Conservation (phyloP, 441 rosid species). For the Flueggea neowawraea region DNA sequence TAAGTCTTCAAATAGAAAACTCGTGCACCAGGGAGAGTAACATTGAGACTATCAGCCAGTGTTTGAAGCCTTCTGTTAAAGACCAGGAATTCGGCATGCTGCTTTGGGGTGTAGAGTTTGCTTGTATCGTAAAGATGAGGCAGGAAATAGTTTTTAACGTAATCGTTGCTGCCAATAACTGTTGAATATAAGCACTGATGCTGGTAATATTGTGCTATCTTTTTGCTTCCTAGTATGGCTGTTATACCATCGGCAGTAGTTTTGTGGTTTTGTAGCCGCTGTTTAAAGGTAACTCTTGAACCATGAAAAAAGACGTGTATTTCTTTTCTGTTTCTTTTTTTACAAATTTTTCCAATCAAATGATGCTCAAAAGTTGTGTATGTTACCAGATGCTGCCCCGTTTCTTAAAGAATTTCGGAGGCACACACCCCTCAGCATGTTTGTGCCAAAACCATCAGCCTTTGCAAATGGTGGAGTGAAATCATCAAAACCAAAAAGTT, state of each 20-base stretch:
- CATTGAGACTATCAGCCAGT: no score
- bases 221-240: not conserved
- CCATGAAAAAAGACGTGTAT: no score
- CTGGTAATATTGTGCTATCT: conserved; percentile 1
- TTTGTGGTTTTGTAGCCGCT: conserved; percentile 15
- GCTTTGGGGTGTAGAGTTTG: not conserved
- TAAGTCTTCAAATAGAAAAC: no score
- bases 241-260: not conserved
- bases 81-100: no score
- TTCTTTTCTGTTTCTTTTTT: no score
- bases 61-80: no score
- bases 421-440: conserved; percentile 23
- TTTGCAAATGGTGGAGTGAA: conserved; percentile 17
- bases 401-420: conserved; percentile 29
- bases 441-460: not conserved
- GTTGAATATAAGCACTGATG: conserved; percentile 10
- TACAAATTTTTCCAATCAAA: no score
- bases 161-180: conserved; percentile 18
- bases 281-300: conserved; percentile 4
- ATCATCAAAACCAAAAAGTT: conserved; percentile 21
- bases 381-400: conserved; percentile 18
- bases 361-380: no score
- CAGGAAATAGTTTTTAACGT: conserved; percentile 16
- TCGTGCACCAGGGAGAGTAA: no score
- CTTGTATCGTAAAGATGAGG: conserved; percentile 3